phyloP scores from a whole-genome alignment of 148 eudicot genomes.

The Fagopyrum homotropicum region DNA sequence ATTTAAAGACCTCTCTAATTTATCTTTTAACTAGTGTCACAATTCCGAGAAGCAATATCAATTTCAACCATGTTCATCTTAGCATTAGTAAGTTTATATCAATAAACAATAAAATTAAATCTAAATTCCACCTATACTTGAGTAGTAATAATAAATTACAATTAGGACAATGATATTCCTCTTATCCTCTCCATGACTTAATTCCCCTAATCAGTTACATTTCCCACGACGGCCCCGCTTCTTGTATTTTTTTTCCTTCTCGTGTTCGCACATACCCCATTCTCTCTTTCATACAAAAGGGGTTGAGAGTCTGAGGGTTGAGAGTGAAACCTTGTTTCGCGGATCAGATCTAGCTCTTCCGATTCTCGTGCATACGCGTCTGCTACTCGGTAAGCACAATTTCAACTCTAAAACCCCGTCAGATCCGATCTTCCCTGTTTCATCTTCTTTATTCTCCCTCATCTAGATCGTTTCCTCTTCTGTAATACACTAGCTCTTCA shows the following conservation, averaged over 20 bases:
- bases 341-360: conserved; percentile 10
- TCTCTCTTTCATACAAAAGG: not conserved
- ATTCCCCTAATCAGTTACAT: too few relatives aligned
- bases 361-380: not conserved
- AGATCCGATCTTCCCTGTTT: not conserved
- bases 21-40: too few relatives aligned
- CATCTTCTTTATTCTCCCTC: not conserved
- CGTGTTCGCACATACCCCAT: not conserved
- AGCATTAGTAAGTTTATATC: too few relatives aligned
- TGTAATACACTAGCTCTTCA: not conserved
- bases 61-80: too few relatives aligned
- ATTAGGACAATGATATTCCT: too few relatives aligned
- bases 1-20: too few relatives aligned
- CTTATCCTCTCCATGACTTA: too few relatives aligned
- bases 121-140: too few relatives aligned
- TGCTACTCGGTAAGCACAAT: not conserved
- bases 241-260: not conserved
- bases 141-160: too few relatives aligned
- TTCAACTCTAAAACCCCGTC: conserved; percentile 10
- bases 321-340: not conserved
- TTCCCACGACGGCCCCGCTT: too few relatives aligned
- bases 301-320: not conserved
- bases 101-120: too few relatives aligned
- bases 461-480: not conserved
- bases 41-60: too few relatives aligned